Evolutionary conservation across 768 basidiomycete genomes (phyloP).

Genomic region (Suillus occidentalis): DNA sequence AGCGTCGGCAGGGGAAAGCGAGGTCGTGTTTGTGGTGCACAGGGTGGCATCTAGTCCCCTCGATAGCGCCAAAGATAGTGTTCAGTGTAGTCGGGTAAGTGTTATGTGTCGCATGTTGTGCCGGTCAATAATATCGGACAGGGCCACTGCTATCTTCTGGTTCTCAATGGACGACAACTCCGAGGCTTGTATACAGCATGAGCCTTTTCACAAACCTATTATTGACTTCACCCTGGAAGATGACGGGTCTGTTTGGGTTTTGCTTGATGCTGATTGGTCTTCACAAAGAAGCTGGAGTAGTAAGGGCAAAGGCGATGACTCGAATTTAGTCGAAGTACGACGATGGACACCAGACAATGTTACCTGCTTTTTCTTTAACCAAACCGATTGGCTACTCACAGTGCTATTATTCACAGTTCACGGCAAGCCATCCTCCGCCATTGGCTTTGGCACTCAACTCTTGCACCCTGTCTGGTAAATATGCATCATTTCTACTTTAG

Average conservation of each 20-base stretch:
- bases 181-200: constrained; percentile 30
- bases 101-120: neutral
- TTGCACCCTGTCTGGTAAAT: constrained; percentile 46
- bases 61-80: constrained; percentile 42
- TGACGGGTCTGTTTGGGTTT: constrained; percentile 43
- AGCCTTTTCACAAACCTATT: constrained; percentile 59
- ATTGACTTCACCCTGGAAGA: constrained; percentile 51
- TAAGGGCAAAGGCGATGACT: constrained; percentile 17
- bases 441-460: constrained; percentile 49
- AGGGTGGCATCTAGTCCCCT: constrained; percentile 51
- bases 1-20: constrained; percentile 22
- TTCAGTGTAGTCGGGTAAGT: constrained; percentile 77
- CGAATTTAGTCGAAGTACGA: constrained; percentile 30
- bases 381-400: neutral
- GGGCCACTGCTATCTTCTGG: constrained; percentile 69
- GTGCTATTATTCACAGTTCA: constrained; percentile 18
- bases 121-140: constrained; percentile 27
- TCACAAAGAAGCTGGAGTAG: constrained; percentile 13
- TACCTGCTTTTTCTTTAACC: constrained; percentile 3
- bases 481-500: constrained; percentile 11
- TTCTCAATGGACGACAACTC: constrained; percentile 30
- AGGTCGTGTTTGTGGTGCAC: constrained; percentile 53
- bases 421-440: constrained; percentile 20
- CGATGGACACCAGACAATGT: constrained; percentile 43
- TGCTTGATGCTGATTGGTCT: constrained; percentile 48